phyloP scores from a whole-genome alignment of 345 rosid genomes.

The Murraya koenigii region DNA sequence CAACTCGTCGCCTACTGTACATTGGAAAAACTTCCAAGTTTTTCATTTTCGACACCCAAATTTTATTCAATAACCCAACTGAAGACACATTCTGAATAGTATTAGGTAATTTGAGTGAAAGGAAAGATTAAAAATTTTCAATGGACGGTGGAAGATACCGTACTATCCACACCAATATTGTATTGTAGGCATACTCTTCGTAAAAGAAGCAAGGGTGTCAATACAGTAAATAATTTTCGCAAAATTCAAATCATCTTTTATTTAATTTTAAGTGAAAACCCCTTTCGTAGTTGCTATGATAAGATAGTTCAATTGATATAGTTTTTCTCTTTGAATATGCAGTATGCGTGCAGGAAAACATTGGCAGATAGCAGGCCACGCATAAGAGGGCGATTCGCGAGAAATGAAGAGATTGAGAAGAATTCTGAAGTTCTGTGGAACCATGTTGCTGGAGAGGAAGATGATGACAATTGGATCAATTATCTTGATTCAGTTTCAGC shows the following conservation, averaged over 20 bases:
- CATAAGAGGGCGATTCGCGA: slow-evolving; percentile 87
- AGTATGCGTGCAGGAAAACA: slow-evolving; percentile 96
- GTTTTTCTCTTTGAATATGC: neutral
- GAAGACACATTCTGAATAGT: too few species aligned
- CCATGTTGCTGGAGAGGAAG: slow-evolving; percentile 38
- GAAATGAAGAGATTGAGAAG: slow-evolving; percentile 72
- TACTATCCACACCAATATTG: too few species aligned
- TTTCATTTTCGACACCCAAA: neutral
- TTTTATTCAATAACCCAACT: neutral
- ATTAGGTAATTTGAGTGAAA: too few species aligned
- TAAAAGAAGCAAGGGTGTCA: too few species aligned
- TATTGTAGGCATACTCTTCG: too few species aligned
- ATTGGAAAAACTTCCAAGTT: too few species aligned
- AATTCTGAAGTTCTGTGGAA: slow-evolving; percentile 44
- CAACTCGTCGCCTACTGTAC: neutral
- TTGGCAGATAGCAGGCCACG: slow-evolving; percentile 96
- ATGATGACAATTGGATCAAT: slow-evolving; percentile 62
- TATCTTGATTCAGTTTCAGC: slow-evolving; percentile 64
- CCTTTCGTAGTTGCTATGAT: too few species aligned
- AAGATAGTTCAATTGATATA: neutral
- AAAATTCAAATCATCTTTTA: neutral
- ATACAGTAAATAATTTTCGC: neutral
- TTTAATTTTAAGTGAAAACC: too few species aligned
- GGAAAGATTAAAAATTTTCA: too few species aligned
- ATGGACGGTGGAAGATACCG: too few species aligned